phyloP scores from a whole-genome alignment of 208 protist genomes.

The Histomonas meleagridis region DNA sequence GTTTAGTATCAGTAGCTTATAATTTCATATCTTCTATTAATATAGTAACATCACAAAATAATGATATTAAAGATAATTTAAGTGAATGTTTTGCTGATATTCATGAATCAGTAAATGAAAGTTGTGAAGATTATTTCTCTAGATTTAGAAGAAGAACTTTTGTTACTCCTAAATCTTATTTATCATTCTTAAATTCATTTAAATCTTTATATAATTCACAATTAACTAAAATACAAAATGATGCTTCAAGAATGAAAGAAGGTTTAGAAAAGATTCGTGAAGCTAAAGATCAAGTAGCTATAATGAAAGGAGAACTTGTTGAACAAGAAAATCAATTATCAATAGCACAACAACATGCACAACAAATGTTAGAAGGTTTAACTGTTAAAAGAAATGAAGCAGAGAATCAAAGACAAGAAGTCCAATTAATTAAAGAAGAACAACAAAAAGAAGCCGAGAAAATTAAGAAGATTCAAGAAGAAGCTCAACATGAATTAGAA shows the following conservation, averaged over 20 bases:
- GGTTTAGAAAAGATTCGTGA: slow-evolving; percentile 49
- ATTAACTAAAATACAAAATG: slow-evolving; percentile 51
- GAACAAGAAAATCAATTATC: slow-evolving; percentile 49
- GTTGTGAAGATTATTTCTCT: slow-evolving; percentile 59
- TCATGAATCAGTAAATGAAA: slow-evolving; percentile 55
- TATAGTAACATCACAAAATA: slow-evolving; percentile 35
- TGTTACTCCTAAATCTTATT: slow-evolving; percentile 69
- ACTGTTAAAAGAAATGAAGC: slow-evolving; percentile 47
- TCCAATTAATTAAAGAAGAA: slow-evolving; percentile 50
- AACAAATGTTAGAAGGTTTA: slow-evolving; percentile 45
- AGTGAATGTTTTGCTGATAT: slow-evolving; percentile 57
- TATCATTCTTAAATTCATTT: slow-evolving; percentile 65
- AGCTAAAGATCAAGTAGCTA: background rate
- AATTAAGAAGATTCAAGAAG: slow-evolving; percentile 45
- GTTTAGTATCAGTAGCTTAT: slow-evolving; percentile 57
- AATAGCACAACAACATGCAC: slow-evolving; percentile 44
- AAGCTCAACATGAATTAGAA: slow-evolving; percentile 43
- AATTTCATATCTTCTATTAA: slow-evolving; percentile 56
- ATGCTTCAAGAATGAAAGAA: slow-evolving; percentile 55
- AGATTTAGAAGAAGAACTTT: slow-evolving; percentile 58
- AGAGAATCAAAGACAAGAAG: slow-evolving; percentile 60
- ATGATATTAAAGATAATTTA: slow-evolving; percentile 47
- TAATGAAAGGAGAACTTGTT: slow-evolving; percentile 35
- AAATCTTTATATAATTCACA: slow-evolving; percentile 59
- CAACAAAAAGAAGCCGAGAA: slow-evolving; percentile 42